Base-by-base conservation (phyloP, 176 grass and related monocot genomes). In the Carex cristatella region DNA sequence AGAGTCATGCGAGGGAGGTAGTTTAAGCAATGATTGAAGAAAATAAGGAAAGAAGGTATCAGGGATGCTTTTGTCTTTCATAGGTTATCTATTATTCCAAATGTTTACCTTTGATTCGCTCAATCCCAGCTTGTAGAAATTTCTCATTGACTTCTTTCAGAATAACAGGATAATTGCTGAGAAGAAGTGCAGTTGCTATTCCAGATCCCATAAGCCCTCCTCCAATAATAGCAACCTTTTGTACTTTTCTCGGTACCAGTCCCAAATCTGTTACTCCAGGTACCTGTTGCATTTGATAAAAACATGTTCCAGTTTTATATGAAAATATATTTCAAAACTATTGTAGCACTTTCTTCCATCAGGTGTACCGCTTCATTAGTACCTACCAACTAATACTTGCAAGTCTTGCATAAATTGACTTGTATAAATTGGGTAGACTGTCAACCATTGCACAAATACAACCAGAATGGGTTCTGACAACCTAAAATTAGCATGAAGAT, bases 71-170 rank as follows among this genome's bases (percentile, higher is more conserved):
- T 79, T 69, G 60, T 63, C 8, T 71, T 27, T 5, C 53, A 78
- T 6, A 69, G 66, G 67, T 67, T 53, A 63, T 18, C 28, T 65
- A 38, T 18, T 65, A 68, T 85, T 72, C 19, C 12, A 46, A 71
- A 46, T 19, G 65, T 83, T 15, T 81, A 95, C 96, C 91, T 92
- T 93, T 94, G 78, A 95, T 92, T 79, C 93, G 91, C 63, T 92
- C 88, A 53, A 92, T 90, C 83, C 91, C 93, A 72, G 91, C 88
- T 87, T 88, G 82, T 57, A 95, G 73, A 67, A 90, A 93, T 9
- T 95, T 92, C 69, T 92, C 91, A 46, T 95, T 93, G 88, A 94
- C 91, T 95, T 98, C 91, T 93, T 98, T 98, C 49, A 98, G 83
- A 61, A 95, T 38, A 54, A 98, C 93, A 60, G 89, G 88, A 89